Conservation (phyloP, 768 basidiomycete species). For the Russula lepida region DNA sequence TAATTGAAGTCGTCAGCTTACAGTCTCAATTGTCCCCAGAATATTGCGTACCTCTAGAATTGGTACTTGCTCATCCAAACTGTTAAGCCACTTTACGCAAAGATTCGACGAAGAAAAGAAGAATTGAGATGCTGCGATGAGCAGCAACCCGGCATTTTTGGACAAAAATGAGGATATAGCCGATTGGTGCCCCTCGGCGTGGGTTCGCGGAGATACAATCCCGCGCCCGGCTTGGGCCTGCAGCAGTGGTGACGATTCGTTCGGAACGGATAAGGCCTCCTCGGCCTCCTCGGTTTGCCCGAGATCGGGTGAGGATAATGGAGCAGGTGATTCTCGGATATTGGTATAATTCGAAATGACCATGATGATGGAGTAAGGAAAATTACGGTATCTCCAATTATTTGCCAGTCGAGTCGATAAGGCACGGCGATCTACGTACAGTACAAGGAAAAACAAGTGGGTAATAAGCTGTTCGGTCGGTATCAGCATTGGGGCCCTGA, state of each 20-base stretch:
- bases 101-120: conserved; percentile 56
- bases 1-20: not conserved
- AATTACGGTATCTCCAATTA: not conserved
- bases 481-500: too few species aligned
- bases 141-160: conserved; percentile 49
- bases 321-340: not conserved
- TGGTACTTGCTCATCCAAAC: conserved; percentile 48
- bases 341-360: not conserved
- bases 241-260: not conserved
- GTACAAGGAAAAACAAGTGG: too few species aligned
- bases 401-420: too few species aligned
- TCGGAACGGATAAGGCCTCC: not conserved
- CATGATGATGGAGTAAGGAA: not conserved
- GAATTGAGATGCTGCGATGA: conserved; percentile 49
- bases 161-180: conserved; percentile 10
- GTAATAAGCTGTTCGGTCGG: too few species aligned
- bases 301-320: not conserved
- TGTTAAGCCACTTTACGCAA: conserved; percentile 53
- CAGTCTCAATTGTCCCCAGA: not conserved
- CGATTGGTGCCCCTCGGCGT: not conserved
- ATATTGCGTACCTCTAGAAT: conserved; percentile 40
- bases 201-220: too few species aligned
- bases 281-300: not conserved
- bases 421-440: too few species aligned
- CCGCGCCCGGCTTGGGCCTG: not conserved